phyloP scores from a whole-genome alignment of 176 grass and related monocot genomes.

The Pontederia paniculata region DNA sequence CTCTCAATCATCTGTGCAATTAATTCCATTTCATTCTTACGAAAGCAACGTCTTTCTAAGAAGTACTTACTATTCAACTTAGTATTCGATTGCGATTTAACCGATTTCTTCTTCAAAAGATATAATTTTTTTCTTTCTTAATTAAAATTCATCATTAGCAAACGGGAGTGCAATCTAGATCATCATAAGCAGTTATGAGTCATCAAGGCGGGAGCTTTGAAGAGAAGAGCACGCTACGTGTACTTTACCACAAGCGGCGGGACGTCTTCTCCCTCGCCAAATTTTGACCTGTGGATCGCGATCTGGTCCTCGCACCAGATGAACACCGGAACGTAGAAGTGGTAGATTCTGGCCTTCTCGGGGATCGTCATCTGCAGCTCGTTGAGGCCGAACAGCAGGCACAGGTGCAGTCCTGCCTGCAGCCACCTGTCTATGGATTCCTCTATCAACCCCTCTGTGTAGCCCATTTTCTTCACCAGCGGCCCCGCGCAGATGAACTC shows the following conservation, averaged over 20 bases:
- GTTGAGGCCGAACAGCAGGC: slow-evolving; percentile 58
- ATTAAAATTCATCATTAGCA: no score
- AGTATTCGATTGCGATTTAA: no score
- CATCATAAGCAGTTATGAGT: no score
- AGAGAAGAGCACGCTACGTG: neutral
- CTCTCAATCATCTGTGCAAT: neutral
- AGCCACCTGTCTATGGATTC: slow-evolving; percentile 77
- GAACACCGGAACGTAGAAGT: slow-evolving; percentile 86
- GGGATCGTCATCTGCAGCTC: slow-evolving; percentile 47
- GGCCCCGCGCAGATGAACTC: slow-evolving; percentile 75
- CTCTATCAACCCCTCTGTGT: slow-evolving; percentile 44
- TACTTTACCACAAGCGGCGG: slow-evolving; percentile 71
- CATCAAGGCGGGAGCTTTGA: no score
- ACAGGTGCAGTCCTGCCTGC: slow-evolving; percentile 36
- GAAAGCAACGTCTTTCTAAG: no score
- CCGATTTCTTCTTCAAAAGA: no score
- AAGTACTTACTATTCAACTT: no score
- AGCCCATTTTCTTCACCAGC: slow-evolving; percentile 64
- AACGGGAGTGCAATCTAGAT: no score
- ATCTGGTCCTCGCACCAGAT: slow-evolving; percentile 92
- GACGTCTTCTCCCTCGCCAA: slow-evolving; percentile 61
- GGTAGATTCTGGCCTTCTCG: slow-evolving; percentile 80
- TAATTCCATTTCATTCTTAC: neutral
- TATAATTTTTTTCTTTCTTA: no score
- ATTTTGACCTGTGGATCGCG: slow-evolving; percentile 45